Evolutionary conservation across 2,329 filamentous ascomycete species (phyloP).

Genomic region (Paracoccidioides lutzii): DNA sequence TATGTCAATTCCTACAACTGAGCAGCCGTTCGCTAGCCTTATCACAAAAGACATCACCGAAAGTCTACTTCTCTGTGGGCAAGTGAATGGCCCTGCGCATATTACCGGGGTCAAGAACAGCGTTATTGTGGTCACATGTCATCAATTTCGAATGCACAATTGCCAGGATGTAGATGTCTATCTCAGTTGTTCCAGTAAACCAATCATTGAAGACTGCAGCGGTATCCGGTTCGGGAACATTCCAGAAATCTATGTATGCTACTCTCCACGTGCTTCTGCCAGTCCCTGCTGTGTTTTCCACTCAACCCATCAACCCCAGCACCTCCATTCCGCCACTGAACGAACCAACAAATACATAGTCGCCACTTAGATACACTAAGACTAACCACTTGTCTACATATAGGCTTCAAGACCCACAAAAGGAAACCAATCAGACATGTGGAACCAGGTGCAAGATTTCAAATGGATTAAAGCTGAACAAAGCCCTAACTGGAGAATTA

Average conservation of each 20-base stretch:
- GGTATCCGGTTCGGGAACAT: slow-evolving; percentile 67
- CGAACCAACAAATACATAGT: neutral
- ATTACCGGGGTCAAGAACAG: slow-evolving; percentile 62
- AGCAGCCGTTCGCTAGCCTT: slow-evolving; percentile 56
- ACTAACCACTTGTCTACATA: neutral
- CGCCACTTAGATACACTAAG: neutral
- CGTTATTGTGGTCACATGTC: slow-evolving; percentile 63
- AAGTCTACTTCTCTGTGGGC: slow-evolving; percentile 64
- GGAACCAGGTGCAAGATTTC: slow-evolving; percentile 91
- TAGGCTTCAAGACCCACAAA: slow-evolving; percentile 22
- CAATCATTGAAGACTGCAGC: slow-evolving; percentile 84
- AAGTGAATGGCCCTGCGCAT: slow-evolving; percentile 68
- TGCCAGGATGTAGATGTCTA: slow-evolving; percentile 73
- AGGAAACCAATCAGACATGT: slow-evolving; percentile 47
- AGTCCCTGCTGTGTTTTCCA: neutral
- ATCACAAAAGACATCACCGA: slow-evolving; percentile 55
- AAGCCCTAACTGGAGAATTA: slow-evolving; percentile 75
- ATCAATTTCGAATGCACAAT: slow-evolving; percentile 90
- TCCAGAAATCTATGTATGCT: slow-evolving; percentile 54
- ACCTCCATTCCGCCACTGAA: too few species aligned
- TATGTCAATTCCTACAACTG: slow-evolving; percentile 53
- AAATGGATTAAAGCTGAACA: slow-evolving; percentile 82
- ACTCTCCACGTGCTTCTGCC: neutral
- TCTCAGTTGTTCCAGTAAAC: slow-evolving; percentile 64
- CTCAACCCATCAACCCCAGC: neutral